Evolutionary conservation across 768 basidiomycete genomes (phyloP).

Genomic region (Phylloporus sp.): DNA sequence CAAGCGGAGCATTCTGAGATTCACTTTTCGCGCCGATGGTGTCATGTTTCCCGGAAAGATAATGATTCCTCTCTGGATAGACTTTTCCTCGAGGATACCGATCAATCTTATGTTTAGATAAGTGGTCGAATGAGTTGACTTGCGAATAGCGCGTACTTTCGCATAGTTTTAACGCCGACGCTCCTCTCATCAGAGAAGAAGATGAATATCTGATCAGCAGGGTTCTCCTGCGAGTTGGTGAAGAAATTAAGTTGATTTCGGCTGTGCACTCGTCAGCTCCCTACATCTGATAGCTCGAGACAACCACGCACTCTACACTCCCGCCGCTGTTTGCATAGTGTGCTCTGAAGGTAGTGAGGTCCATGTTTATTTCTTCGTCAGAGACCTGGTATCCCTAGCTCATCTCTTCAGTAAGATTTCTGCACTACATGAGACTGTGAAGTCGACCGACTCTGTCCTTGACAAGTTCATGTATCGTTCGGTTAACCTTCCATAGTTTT

Average conservation of each 20-base stretch:
- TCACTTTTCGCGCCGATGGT: slow-evolving; percentile 90
- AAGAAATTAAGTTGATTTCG: slow-evolving; percentile 89
- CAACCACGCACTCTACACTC: slow-evolving; percentile 72
- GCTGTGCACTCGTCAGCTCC: slow-evolving; percentile 40
- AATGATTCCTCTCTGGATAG: slow-evolving; percentile 86
- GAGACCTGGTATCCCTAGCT: slow-evolving; percentile 87
- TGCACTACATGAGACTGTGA: slow-evolving; percentile 5
- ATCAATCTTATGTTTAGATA: slow-evolving; percentile 58
- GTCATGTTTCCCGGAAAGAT: slow-evolving; percentile 97
- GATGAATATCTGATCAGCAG: slow-evolving; percentile 80
- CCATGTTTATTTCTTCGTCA: slow-evolving; percentile 91
- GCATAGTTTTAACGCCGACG: slow-evolving; percentile 96
- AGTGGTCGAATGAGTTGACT: slow-evolving; percentile 3
- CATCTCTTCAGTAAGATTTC: slow-evolving; percentile 17
- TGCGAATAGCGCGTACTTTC: slow-evolving; percentile 62
- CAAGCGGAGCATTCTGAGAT: slow-evolving; percentile 6
- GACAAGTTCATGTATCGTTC: slow-evolving; percentile 95
- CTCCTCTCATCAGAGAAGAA: slow-evolving; percentile 96
- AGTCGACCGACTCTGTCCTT: slow-evolving; percentile 72
- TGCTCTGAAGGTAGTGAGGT: slow-evolving; percentile 71
- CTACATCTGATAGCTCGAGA: not conserved
- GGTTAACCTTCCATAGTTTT: slow-evolving; percentile 91
- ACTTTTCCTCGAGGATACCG: slow-evolving; percentile 85
- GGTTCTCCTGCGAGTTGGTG: slow-evolving; percentile 65
- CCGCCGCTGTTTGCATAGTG: slow-evolving; percentile 72